A percentile compares a stretch with the other conserved stretches of the same genome.
These are phyloP conservation scores for Alternaria arborescens DNA, from an alignment of 2,329 filamentous ascomycete genomes.

Conservation along the genomic window DNA sequence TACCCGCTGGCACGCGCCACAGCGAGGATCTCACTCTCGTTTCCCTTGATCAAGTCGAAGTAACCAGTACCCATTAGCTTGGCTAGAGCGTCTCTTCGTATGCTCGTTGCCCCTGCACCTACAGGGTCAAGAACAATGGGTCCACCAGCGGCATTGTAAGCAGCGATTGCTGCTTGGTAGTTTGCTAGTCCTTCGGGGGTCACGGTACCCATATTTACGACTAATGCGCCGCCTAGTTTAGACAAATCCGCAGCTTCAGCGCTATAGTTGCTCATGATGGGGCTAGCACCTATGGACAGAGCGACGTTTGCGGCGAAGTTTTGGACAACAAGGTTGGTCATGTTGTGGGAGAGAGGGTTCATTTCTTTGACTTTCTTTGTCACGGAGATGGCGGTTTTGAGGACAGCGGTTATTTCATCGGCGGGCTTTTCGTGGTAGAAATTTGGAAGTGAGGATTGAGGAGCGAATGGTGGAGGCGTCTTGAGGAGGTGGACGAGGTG, in stretches of 20 bases:
- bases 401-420: conserved; percentile 24
- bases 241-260: conserved; percentile 85
- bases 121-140: conserved; percentile 90
- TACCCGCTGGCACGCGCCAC: conserved; percentile 65
- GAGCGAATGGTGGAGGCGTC: conserved; percentile 35
- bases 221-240: conserved; percentile 76
- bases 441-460: conserved; percentile 26
- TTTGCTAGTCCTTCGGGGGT: conserved; percentile 77
- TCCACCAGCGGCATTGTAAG: conserved; percentile 80
- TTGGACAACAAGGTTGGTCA: conserved; percentile 96
- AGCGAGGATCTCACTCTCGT: conserved; percentile 85
- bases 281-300: conserved; percentile 82
- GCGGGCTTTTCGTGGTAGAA: conserved; percentile 31
- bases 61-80: conserved; percentile 76
- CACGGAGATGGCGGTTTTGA: conserved; percentile 48
- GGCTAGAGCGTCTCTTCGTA: conserved; percentile 75
- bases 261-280: conserved; percentile 92
- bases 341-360: conserved; percentile 88
- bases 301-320: conserved; percentile 95
- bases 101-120: conserved; percentile 81
- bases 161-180: conserved; percentile 75
- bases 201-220: conserved; percentile 95
- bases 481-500: conserved; percentile 67
- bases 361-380: conserved; percentile 68
- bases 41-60: conserved; percentile 91